Conservation (phyloP, 768 basidiomycete species). For the Lactarius quietus region DNA sequence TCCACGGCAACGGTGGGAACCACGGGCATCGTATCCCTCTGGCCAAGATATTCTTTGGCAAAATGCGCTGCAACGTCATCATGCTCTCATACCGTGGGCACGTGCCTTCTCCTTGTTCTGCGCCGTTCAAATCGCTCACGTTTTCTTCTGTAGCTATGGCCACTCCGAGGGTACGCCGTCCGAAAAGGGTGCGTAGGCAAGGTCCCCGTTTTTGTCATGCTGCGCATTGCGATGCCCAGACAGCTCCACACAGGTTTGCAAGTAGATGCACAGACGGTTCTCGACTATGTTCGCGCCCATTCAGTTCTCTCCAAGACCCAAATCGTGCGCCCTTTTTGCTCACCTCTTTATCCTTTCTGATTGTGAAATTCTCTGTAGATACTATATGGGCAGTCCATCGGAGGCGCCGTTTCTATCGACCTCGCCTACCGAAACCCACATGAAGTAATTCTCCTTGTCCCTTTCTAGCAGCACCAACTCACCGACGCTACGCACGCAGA, state of each 20-base stretch:
- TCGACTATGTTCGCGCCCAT: conserved; percentile 69
- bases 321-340: conserved; percentile 43
- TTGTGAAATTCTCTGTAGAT: conserved; percentile 41
- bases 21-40: conserved; percentile 88
- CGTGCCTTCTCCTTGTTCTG: conserved; percentile 27
- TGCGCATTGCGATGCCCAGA: neutral
- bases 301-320: conserved; percentile 60
- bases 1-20: conserved; percentile 89
- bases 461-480: neutral
- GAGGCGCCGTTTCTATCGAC: conserved; percentile 90
- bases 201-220: neutral
- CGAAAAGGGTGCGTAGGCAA: conserved; percentile 58
- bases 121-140: neutral
- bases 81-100: conserved; percentile 94
- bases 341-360: neutral
- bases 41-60: conserved; percentile 73
- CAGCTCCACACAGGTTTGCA: conserved; percentile 51
- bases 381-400: conserved; percentile 83
- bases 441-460: conserved; percentile 45
- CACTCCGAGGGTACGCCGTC: conserved; percentile 82
- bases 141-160: conserved; percentile 61
- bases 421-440: conserved; percentile 74
- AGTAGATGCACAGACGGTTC: conserved; percentile 79
- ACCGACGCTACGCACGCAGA: conserved; percentile 39
- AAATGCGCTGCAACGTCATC: conserved; percentile 88